Base-by-base conservation (phyloP, 73 alveolate genomes). In the Blepharisma stoltei region DNA sequence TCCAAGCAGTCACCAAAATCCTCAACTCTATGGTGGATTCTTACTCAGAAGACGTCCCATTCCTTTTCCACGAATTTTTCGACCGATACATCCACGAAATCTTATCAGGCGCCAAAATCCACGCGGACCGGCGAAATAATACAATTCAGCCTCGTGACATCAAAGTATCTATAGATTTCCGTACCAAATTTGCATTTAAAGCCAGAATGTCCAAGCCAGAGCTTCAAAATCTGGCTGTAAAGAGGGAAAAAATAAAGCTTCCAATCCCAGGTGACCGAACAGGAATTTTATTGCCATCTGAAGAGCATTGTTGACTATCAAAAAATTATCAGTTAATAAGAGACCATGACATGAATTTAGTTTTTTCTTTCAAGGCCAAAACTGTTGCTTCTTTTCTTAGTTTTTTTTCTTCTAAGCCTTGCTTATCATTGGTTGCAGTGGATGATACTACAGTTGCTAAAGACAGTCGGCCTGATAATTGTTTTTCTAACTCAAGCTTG, bases 51-150 rank as follows among this genome's bases (percentile, higher is more conserved):
- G 73, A 60, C 5, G 73, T 60, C 46, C 73, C 73, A 18, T 25
- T 20, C 2, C n/a, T 60, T 1, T 5, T 60, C 14, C 73, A 60
- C 5, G 73, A 60, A 38, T 60, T 60, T 38, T 60, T 60, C 23
- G 73, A 60, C 23, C 38, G 73, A 60, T 60, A 60, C 46, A 38
- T 25, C 46, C 14, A 14, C 14, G 73, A 60, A 25, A 60, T 60
- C 11, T 9, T 60, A 14, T 14, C 73, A 18, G 73, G 73, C n/a
- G 73, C 73, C 46, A 60, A 60, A 38, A 60, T 60, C 46, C 73
- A 60, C 5, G 73, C 73, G 3, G 73, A 60, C 14, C 38, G 73
- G 23, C 14, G 73, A 60, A 60, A 60, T 60, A 47, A 60, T 2
- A 25, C 11, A 60, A 25, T 60, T 25, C 18, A n/a, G 14, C 14